Evolutionary conservation across 805 yeast genomes (phyloP).

Genomic region (Kuraishia hungarica): DNA sequence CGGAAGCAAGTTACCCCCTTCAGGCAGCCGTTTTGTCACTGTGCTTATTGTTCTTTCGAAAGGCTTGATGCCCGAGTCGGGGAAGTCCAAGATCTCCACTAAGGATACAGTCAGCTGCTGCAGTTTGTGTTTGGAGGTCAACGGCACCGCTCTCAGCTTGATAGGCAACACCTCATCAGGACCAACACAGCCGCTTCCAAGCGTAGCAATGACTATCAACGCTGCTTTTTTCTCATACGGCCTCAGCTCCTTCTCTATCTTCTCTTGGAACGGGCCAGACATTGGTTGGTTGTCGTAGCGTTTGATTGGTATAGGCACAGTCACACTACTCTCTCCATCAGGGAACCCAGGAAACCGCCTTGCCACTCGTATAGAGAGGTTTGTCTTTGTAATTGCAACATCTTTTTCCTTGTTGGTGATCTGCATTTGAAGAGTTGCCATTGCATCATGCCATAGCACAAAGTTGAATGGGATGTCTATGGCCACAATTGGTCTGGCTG

Average conservation of each 20-base stretch:
- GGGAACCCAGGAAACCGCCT: not conserved
- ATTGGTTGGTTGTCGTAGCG: conserved; percentile 3
- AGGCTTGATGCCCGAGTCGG: not conserved
- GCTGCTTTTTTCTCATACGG: not conserved
- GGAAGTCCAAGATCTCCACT: not conserved
- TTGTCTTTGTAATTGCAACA: not conserved
- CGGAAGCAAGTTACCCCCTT: not conserved
- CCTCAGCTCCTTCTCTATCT: not conserved
- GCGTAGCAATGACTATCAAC: not conserved
- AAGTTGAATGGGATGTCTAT: conserved; percentile 4
- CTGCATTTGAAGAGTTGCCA: not conserved
- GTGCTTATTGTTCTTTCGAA: not conserved
- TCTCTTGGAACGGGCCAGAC: not conserved
- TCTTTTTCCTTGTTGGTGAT: not conserved
- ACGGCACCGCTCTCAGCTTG: not conserved
- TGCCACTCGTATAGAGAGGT: not conserved
- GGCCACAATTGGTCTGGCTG: not conserved
- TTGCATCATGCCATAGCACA: not conserved
- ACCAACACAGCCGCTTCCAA: not conserved
- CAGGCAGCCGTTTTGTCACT: not conserved
- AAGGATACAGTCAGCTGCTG: not conserved
- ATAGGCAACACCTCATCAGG: not conserved
- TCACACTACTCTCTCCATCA: not conserved
- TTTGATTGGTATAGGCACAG: not conserved
- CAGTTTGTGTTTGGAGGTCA: not conserved